Evolutionary conservation across 345 rosid species (phyloP), one percentile per base, ranked within the genome.

Genomic region (Garcia nutans): DNA sequence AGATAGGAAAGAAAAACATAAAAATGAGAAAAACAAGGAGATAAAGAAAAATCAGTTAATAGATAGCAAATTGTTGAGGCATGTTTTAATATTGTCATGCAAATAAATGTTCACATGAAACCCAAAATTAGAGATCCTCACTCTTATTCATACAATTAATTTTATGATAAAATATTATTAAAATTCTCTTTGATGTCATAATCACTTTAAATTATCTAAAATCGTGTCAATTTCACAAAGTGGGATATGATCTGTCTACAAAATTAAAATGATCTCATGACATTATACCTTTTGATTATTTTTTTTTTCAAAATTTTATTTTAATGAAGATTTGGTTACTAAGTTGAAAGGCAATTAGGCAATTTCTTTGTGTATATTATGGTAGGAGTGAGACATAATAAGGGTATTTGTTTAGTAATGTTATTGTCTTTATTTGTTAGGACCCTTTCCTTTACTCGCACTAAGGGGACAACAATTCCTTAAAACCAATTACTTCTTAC

Each of bases 401-500:
- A 37, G 62, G 56, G 11, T 5, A 28, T n/a, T 15, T 28, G 26
- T 15, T 16, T 17, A 16, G 5, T 26, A 22, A 6, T 20, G 22
- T 19, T 3, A 17, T 54, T 33, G 49, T 70, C 62, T 44, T 56
- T 55, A 12, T 56, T 55, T 13, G 11, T 33, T 55, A 67, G 56
- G 55, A 67, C 37, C 71, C 71, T 28, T 28, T 28, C 31, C 31
- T 28, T 28, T n/a, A 41, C 26, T 11, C 12, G 70, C 70, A 65
- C 44, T 52, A 55, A 52, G 63, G 63, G 49, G 63, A 70, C 74
- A 55, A 1, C 28, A 70, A 70, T 54, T 70, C 62, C 26, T n/a
- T 44, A 3, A 28, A 28, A 55, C 1, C 61, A 17, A 70, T 24
- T 70, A 16, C 16, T 54, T 50, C 47, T 17, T 12, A 10, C 44